These are phyloP conservation scores for Aspergillus wentii DNA, from an alignment of 495 filamentous ascomycete genomes.

Conservation along the genomic window DNA sequence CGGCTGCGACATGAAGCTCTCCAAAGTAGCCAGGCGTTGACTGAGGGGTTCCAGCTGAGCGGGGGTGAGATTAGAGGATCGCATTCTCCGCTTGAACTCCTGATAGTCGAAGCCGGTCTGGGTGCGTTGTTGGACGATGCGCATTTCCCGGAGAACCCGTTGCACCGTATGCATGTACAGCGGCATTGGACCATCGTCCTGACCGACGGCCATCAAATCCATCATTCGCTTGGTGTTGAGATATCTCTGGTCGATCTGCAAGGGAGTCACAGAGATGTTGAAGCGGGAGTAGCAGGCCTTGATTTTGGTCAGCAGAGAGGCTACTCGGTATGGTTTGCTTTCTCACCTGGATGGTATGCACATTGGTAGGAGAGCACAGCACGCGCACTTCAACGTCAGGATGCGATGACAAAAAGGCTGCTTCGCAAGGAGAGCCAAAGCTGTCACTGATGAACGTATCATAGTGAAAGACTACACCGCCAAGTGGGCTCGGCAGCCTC, in stretches of 20 bases:
- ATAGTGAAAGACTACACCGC: constrained; percentile 67
- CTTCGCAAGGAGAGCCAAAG: constrained; percentile 60
- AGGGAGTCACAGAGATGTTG: constrained; percentile 44
- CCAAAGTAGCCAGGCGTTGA: constrained; percentile 52
- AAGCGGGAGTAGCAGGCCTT: constrained; percentile 20
- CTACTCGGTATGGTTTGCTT: background rate
- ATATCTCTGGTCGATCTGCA: constrained; percentile 52
- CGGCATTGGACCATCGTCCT: constrained; percentile 38
- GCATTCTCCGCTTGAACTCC: constrained; percentile 40
- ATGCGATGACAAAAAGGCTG: constrained; percentile 57
- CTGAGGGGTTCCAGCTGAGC: constrained; percentile 46
- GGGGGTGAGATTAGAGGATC: constrained; percentile 28
- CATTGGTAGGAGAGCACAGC: constrained; percentile 59
- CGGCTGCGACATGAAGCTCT: constrained; percentile 49
- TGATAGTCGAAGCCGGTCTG: constrained; percentile 46
- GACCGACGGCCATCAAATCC: constrained; percentile 61
- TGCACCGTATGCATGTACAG: constrained; percentile 59
- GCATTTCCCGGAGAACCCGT: constrained; percentile 57
- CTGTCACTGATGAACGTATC: constrained; percentile 53
- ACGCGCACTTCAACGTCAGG: constrained; percentile 53
- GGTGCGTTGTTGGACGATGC: constrained; percentile 36
- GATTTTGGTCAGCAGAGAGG: background rate
- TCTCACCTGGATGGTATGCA: constrained; percentile 39
- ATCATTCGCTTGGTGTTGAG: constrained; percentile 62
- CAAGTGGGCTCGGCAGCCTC: constrained; percentile 44